phyloP scores from a whole-genome alignment of 306 rosid genomes.

The Fagus crenata region DNA sequence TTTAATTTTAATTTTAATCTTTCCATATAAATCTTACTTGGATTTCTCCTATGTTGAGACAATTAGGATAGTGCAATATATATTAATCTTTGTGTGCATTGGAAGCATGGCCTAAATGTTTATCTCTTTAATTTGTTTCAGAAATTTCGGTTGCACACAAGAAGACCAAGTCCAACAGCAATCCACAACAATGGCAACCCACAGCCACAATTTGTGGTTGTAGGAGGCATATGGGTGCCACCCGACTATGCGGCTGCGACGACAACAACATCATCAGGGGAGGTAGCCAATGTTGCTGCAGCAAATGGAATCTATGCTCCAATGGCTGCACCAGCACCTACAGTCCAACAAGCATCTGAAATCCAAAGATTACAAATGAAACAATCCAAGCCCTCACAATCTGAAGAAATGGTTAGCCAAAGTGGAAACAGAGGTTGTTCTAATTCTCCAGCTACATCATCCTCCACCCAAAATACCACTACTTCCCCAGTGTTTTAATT shows the following conservation, averaged over 20 bases:
- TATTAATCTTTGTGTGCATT: not conserved
- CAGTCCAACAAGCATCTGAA: conserved; percentile 29
- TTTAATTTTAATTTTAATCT: not conserved
- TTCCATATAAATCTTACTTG: not conserved
- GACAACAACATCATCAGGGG: conserved; percentile 43
- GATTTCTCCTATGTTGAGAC: not conserved
- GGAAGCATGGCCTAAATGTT: conserved; percentile 8
- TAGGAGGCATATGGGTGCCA: conserved; percentile 82
- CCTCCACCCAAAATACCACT: conserved; percentile 64
- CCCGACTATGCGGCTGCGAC: conserved; percentile 53
- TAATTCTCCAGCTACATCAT: conserved; percentile 73
- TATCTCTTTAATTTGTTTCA: conserved; percentile 26
- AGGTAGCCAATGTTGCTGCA: conserved; percentile 36
- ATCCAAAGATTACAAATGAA: conserved; percentile 35
- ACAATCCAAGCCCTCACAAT: conserved; percentile 39
- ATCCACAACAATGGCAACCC: conserved; percentile 45
- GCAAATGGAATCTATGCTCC: conserved; percentile 61
- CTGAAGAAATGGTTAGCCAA: conserved; percentile 53
- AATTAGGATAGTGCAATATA: not conserved
- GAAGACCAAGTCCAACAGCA: conserved; percentile 60
- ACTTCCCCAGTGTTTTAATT: conserved; percentile 43
- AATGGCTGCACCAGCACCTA: conserved; percentile 48
- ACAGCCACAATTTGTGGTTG: conserved; percentile 63
- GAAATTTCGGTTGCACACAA: conserved; percentile 83
- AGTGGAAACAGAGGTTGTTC: conserved; percentile 51